A percentile compares a stretch with the other conserved stretches of the same genome.
These are phyloP conservation scores for Sporothrix schenckii DNA, from an alignment of 2,329 filamentous ascomycete genomes.

Conservation along the genomic window DNA sequence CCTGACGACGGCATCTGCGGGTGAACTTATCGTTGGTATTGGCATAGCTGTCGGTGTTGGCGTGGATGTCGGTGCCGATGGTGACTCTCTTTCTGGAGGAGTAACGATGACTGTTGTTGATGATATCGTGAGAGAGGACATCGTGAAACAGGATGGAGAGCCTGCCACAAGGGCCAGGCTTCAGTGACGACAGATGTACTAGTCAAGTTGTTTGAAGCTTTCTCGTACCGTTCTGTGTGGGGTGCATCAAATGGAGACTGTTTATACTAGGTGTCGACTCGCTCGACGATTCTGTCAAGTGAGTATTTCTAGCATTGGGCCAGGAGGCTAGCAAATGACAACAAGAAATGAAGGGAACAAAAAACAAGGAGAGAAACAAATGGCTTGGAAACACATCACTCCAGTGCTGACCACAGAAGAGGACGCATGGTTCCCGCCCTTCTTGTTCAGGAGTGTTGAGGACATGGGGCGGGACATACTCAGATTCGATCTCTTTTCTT, in stretches of 20 bases:
- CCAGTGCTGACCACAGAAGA: neutral
- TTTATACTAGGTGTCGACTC: neutral
- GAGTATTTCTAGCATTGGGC: neutral
- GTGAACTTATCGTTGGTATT: no score
- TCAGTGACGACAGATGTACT: neutral
- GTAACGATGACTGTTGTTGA: conserved; percentile 14
- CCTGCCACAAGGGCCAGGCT: conserved; percentile 11
- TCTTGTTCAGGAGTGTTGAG: neutral
- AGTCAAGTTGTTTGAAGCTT: neutral
- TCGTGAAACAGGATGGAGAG: neutral
- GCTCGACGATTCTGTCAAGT: neutral
- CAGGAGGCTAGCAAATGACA: neutral
- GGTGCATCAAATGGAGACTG: no score
- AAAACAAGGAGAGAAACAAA: neutral
- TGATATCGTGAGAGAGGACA: conserved; percentile 6
- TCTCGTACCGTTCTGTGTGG: neutral
- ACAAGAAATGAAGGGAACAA: neutral
- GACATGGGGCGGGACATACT: neutral
- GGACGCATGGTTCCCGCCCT: neutral
- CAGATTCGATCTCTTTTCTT: neutral
- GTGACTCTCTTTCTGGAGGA: neutral
- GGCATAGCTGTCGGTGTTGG: neutral
- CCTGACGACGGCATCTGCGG: neutral
- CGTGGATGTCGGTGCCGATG: neutral
- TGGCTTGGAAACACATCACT: neutral